phyloP scores from a whole-genome alignment of 73 alveolate species.

The Paramecium sonneborni region DNA sequence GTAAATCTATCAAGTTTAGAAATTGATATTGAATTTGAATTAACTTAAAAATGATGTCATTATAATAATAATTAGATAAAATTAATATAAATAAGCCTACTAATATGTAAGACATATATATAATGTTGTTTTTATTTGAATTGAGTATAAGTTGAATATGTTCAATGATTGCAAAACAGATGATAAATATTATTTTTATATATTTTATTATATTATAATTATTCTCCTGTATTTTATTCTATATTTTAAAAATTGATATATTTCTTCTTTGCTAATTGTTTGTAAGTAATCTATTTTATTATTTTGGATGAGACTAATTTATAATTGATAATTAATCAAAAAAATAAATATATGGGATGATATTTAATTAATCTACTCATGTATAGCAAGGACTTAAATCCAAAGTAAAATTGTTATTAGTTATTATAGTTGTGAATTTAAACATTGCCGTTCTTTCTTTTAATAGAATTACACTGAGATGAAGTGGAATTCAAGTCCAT shows the following conservation, averaged over 20 bases:
- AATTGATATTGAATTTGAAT: neutral
- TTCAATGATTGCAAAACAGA: too few relatives aligned
- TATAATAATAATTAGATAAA: neutral
- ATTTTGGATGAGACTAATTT: neutral
- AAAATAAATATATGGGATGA: neutral
- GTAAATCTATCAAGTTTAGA: neutral
- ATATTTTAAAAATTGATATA: neutral
- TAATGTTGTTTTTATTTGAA: neutral
- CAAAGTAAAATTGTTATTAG: neutral
- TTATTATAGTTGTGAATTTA: neutral
- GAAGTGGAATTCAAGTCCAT: constrained; percentile 8
- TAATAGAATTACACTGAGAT: neutral
- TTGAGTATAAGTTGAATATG: neutral
- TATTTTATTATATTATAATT: too few relatives aligned
- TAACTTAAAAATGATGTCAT: neutral
- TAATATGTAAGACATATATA: too few relatives aligned
- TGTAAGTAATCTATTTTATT: neutral
- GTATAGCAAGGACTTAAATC: neutral
- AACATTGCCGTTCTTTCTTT: neutral
- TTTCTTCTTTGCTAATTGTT: neutral
- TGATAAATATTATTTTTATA: too few relatives aligned
- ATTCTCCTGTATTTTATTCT: too few relatives aligned
- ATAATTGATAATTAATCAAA: neutral
- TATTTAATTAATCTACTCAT: neutral
- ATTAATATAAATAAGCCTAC: neutral